A percentile compares a stretch with the other conserved stretches of the same genome.
phyloP scores from a whole-genome alignment of 495 filamentous ascomycete genomes.

The Aspergillus asperescens region DNA sequence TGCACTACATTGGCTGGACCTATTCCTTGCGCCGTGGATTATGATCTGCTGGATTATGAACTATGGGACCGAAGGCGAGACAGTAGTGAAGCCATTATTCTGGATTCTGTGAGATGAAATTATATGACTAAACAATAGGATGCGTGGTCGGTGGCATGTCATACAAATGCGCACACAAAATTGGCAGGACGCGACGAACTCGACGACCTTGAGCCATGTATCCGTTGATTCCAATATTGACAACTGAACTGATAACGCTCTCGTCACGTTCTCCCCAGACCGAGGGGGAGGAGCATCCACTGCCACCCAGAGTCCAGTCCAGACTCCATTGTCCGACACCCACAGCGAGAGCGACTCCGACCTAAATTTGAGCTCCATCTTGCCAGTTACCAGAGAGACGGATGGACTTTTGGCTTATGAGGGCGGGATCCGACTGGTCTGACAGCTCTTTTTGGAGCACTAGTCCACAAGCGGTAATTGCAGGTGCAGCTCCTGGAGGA shows the following conservation, averaged over 20 bases:
- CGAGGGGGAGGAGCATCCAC: not conserved
- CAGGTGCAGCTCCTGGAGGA: not conserved
- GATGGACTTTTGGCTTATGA: not conserved
- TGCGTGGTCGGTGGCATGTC: not conserved
- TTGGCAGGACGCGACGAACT: not conserved
- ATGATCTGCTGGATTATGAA: not conserved
- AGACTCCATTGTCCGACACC: not conserved
- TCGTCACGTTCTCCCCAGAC: not conserved
- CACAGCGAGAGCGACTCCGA: not conserved
- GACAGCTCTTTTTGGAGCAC: not conserved
- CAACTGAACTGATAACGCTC: not conserved
- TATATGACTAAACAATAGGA: not conserved
- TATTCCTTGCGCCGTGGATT: conserved; percentile 7
- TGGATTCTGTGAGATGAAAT: not conserved
- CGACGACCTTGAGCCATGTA: not conserved
- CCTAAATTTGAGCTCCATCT: conserved; percentile 8
- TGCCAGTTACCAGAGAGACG: conserved; percentile 8
- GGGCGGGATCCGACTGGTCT: not conserved
- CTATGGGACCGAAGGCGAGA: not conserved
- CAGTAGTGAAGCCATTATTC: not conserved
- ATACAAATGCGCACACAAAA: not conserved
- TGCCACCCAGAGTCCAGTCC: not conserved
- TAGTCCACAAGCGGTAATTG: not conserved
- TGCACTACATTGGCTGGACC: not conserved
- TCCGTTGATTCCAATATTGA: not conserved